A percentile compares a stretch with the other conserved stretches of the same genome.
Evolutionary conservation across 805 yeast genomes (phyloP).

Genomic region (Clavispora phyllophila): DNA sequence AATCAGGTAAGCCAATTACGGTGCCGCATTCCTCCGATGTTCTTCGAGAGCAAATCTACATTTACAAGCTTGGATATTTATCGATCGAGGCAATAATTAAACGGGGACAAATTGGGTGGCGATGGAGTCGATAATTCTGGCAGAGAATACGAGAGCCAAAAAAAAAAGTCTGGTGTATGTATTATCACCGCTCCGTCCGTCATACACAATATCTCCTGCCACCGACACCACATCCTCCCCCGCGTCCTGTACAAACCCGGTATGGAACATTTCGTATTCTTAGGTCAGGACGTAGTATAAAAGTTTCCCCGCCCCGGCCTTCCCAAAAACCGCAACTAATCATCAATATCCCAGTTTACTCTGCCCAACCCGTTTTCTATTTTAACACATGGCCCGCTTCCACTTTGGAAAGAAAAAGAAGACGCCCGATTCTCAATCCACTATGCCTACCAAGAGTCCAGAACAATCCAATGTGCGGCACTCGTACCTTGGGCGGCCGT

Average conservation of each 20-base stretch:
- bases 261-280: background rate
- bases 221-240: background rate
- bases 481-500: conserved; percentile 13
- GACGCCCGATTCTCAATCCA: conserved; percentile 21
- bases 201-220: background rate
- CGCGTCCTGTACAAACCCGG: background rate
- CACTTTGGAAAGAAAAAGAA: conserved; percentile 49
- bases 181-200: too few species aligned
- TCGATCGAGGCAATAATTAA: too few species aligned
- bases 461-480: conserved; percentile 5
- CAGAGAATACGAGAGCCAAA: too few species aligned
- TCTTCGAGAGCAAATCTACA: too few species aligned
- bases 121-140: too few species aligned
- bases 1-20: background rate
- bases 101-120: too few species aligned
- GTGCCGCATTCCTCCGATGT: background rate
- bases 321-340: background rate
- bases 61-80: too few species aligned
- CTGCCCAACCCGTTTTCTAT: background rate
- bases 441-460: conserved; percentile 9
- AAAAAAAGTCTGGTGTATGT: too few species aligned
- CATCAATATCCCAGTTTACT: background rate
- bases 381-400: conserved; percentile 46
- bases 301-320: background rate
- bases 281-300: background rate